Conservation (phyloP, 306 rosid species). For the Quercus rubra region DNA sequence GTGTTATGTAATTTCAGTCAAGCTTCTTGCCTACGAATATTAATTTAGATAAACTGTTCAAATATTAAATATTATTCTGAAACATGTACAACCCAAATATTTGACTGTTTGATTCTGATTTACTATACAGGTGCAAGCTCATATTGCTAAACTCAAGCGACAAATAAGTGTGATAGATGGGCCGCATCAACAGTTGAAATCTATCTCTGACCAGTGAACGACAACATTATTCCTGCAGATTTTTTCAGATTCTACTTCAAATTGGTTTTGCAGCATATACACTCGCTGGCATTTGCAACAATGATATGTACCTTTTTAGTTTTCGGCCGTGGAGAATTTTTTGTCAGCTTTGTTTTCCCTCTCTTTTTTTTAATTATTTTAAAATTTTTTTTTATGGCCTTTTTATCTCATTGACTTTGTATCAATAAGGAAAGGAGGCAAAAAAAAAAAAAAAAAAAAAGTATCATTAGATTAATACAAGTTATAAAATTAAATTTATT, state of each 20-base stretch:
- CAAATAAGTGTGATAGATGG: conserved; percentile 53
- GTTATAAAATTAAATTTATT: neutral
- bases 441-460: neutral
- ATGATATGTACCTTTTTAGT: conserved; percentile 10
- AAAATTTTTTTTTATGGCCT: too few species aligned
- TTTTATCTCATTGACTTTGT: conserved; percentile 1
- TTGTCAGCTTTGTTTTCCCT: conserved; percentile 11
- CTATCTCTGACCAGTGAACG: conserved; percentile 46
- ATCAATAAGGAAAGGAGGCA: conserved; percentile 2
- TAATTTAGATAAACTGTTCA: neutral
- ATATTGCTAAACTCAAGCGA: conserved; percentile 59
- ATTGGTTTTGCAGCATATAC: conserved; percentile 7
- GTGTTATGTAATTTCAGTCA: neutral
- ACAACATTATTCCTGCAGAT: conserved; percentile 19
- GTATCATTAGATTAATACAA: conserved; percentile 13
- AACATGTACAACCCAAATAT: neutral
- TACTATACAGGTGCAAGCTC: conserved; percentile 60
- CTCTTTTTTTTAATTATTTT: neutral
- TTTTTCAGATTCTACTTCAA: conserved; percentile 6
- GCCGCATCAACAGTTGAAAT: conserved; percentile 48
- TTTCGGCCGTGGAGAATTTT: conserved; percentile 11
- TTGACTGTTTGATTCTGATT: conserved; percentile 14
- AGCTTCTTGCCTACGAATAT: neutral
- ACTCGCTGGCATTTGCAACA: neutral
- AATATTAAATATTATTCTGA: neutral